These are phyloP conservation scores for Globisporangium acanthophoron DNA, from an alignment of 352 stramenopile species.

Conservation along the genomic window DNA sequence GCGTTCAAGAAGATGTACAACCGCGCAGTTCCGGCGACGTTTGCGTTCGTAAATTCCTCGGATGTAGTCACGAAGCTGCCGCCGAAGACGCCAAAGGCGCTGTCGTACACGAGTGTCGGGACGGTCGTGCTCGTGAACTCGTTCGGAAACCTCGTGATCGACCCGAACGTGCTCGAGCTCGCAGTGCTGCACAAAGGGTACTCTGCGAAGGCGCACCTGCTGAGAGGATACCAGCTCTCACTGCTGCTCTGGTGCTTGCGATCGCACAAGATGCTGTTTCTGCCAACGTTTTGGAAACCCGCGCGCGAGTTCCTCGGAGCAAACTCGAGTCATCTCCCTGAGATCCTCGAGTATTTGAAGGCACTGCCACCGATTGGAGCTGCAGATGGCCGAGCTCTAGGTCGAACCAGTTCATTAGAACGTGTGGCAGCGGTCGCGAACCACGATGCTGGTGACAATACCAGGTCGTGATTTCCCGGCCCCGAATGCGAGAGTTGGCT, in stretches of 20 bases:
- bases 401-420: background rate
- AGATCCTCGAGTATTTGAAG: slow-evolving; percentile 25
- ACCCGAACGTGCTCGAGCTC: slow-evolving; percentile 34
- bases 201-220: slow-evolving; percentile 29
- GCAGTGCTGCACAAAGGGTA: slow-evolving; percentile 29
- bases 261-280: slow-evolving; percentile 23
- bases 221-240: slow-evolving; percentile 36
- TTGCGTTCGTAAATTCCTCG: slow-evolving; percentile 34
- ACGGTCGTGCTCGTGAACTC: slow-evolving; percentile 30
- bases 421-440: background rate
- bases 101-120: slow-evolving; percentile 34
- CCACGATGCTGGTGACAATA: no score
- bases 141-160: slow-evolving; percentile 40
- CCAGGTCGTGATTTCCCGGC: no score
- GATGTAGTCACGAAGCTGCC: slow-evolving; percentile 39
- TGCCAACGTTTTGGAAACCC: slow-evolving; percentile 30
- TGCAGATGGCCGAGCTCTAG: no score
- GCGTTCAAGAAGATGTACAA: slow-evolving; percentile 36
- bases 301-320: slow-evolving; percentile 20
- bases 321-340: slow-evolving; percentile 20
- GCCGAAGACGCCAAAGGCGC: slow-evolving; percentile 29
- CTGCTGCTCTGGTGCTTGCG: slow-evolving; percentile 37
- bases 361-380: background rate
- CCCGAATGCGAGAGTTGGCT: no score
- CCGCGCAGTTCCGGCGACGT: slow-evolving; percentile 24